Evolutionary conservation across 1,139 yeast species (phyloP).

Genomic region (Spathaspora sp.): DNA sequence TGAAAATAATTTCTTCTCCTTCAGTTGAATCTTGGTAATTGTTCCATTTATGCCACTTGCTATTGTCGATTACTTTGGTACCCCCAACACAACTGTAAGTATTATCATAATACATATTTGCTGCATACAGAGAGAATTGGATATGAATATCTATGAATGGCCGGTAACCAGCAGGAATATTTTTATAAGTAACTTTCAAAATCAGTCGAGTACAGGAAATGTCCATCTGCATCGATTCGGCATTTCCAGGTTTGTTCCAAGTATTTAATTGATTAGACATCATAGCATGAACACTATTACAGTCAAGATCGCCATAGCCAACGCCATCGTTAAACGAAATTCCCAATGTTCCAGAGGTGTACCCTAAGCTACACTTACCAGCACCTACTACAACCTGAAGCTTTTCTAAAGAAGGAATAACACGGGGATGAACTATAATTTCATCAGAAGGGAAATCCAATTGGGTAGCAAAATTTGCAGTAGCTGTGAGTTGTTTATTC

Average conservation of each 20-base stretch:
- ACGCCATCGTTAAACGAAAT: conserved; percentile 10
- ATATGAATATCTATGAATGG: conserved; percentile 24
- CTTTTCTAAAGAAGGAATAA: conserved; percentile 17
- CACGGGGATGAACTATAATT: conserved; percentile 11
- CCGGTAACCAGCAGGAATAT: conserved; percentile 32
- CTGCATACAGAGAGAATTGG: no score
- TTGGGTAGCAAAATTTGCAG: conserved; percentile 11
- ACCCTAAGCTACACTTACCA: conserved; percentile 24
- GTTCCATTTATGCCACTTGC: no score
- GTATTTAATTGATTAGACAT: conserved; percentile 23
- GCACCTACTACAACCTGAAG: conserved; percentile 20
- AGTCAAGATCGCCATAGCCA: conserved; percentile 20
- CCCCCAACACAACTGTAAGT: no score
- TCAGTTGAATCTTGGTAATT: no score
- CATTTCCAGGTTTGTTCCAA: conserved; percentile 20
- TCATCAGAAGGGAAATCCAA: conserved; percentile 8
- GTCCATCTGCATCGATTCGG: conserved; percentile 8
- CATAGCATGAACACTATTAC: conserved; percentile 20
- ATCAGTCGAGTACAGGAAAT: conserved; percentile 16
- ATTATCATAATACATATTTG: no score
- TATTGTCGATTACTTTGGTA: no score
- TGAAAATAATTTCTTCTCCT: no score
- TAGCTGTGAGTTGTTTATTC: conserved; percentile 9
- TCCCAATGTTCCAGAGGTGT: conserved; percentile 24
- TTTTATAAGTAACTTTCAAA: conserved; percentile 16